A percentile compares a stretch with the other conserved stretches of the same genome.
These are phyloP conservation scores for Blastobotrys ciferrii DNA, from an alignment of 1,139 yeast genomes.

Conservation along the genomic window DNA sequence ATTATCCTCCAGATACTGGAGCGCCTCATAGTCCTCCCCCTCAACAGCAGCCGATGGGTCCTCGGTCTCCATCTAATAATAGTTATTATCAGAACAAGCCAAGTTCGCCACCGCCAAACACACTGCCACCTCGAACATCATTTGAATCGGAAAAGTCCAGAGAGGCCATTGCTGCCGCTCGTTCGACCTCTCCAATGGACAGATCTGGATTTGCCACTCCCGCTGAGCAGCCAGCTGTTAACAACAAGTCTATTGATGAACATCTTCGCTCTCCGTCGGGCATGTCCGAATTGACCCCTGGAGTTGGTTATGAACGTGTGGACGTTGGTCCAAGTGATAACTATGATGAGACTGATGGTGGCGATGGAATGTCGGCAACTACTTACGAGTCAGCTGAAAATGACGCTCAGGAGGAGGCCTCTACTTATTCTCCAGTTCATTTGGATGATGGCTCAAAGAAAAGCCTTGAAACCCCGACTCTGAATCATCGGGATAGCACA, in stretches of 20 bases:
- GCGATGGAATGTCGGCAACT: slow-evolving; percentile 20
- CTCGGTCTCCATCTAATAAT: slow-evolving; percentile 9
- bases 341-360: slow-evolving; percentile 14
- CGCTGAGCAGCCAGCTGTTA: not conserved
- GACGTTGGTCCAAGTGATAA: slow-evolving; percentile 18
- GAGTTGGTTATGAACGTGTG: slow-evolving; percentile 24
- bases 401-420: not conserved
- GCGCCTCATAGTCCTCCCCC: slow-evolving; percentile 12
- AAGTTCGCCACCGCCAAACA: slow-evolving; percentile 1
- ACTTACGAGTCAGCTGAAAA: slow-evolving; percentile 24
- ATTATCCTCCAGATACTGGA: slow-evolving; percentile 35
- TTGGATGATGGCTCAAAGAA: not conserved
- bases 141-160: slow-evolving; percentile 9
- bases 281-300: slow-evolving; percentile 24
- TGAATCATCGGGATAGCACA: not conserved
- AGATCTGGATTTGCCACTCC: not conserved
- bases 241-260: slow-evolving; percentile 7
- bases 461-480: not conserved
- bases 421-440: not conserved
- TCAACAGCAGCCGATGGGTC: slow-evolving; percentile 11
- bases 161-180: not conserved
- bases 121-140: not conserved
- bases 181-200: not conserved
- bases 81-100: not conserved
- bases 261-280: slow-evolving; percentile 19